Evolutionary conservation across 371 early-diverging fungal species (phyloP).

Genomic region (Conidiobolus incongruus): DNA sequence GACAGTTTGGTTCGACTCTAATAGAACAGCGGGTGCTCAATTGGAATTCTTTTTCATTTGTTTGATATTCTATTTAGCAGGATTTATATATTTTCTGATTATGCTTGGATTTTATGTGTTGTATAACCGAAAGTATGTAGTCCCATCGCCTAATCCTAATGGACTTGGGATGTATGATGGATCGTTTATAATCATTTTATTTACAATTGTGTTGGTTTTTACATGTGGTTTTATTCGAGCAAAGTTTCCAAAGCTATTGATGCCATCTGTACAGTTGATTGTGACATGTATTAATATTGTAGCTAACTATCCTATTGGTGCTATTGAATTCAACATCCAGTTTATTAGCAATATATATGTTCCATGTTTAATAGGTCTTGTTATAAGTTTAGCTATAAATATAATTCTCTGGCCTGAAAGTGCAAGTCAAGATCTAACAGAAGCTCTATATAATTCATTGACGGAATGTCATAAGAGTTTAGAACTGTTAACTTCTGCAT

Average conservation of each 20-base stretch:
- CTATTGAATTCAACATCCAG: background rate
- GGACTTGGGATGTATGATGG: no score
- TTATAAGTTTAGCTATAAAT: background rate
- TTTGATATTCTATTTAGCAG: background rate
- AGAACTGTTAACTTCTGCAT: background rate
- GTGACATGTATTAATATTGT: background rate
- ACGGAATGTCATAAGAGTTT: background rate
- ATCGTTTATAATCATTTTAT: constrained; percentile 1
- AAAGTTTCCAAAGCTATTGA: background rate
- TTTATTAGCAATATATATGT: background rate
- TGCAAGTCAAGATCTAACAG: background rate
- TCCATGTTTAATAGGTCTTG: background rate
- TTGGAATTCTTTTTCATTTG: background rate
- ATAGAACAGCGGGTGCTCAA: constrained; percentile 1
- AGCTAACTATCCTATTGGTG: background rate
- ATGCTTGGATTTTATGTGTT: background rate
- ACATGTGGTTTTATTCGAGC: background rate
- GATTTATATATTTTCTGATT: background rate
- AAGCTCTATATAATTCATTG: background rate
- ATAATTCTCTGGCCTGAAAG: constrained; percentile 2
- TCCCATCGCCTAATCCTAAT: no score
- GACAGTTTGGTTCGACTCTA: background rate
- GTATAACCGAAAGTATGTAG: background rate
- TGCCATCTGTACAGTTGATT: background rate
- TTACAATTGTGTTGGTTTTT: background rate